Evolutionary conservation across 257 asterid genomes (phyloP).

Genomic region (Nicotiana knightiana): DNA sequence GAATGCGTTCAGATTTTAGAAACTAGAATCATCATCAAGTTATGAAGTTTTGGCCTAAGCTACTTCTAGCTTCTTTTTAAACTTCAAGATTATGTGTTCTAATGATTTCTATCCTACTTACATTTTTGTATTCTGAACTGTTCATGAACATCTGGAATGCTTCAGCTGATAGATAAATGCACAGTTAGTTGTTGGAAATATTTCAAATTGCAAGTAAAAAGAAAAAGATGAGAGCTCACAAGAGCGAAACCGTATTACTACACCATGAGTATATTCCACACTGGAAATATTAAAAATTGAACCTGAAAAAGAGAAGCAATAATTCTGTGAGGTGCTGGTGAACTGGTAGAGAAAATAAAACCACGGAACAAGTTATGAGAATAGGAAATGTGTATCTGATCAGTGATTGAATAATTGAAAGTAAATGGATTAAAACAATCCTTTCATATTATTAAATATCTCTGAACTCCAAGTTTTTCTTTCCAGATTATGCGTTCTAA

Average conservation of each 20-base stretch:
- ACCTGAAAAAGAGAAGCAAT: conserved; percentile 33
- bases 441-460: background rate
- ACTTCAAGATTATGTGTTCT: no score
- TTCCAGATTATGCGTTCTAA: background rate
- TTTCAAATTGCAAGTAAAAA: background rate
- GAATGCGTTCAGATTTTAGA: background rate
- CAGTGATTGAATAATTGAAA: background rate
- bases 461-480: background rate
- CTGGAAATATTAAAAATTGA: conserved; percentile 27
- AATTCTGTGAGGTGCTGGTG: background rate
- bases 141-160: conserved; percentile 61
- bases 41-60: background rate
- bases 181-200: conserved; percentile 9
- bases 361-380: background rate
- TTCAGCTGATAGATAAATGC: conserved; percentile 40
- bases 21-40: background rate
- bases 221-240: conserved; percentile 36
- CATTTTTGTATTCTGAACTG: conserved; percentile 56
- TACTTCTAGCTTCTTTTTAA: background rate
- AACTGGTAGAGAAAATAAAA: background rate
- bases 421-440: background rate
- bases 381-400: background rate
- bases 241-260: conserved; percentile 63
- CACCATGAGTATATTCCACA: conserved; percentile 58
- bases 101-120: no score